Evolutionary conservation across 805 yeast species (phyloP), one percentile per base, ranked within the genome.

Genomic region (Sungouiella thailandica): DNA sequence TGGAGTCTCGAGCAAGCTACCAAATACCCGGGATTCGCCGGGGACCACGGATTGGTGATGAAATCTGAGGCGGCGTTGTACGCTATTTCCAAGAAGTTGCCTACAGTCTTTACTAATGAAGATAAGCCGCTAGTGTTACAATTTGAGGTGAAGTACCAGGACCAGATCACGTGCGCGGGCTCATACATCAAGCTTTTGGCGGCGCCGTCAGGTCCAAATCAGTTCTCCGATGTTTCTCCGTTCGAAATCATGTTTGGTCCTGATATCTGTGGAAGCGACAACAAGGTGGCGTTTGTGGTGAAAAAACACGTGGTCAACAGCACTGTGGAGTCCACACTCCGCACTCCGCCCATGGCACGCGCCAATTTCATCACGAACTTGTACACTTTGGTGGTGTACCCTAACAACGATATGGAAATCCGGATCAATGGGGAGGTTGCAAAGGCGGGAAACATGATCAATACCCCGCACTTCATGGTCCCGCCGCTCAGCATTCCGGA

Each of bases 211-310:
- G 65, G 53, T 1, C 65, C 61, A 23, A 54, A 58, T 25, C 73
- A 74, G 39, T 82, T 87, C 65, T 68, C 65, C 44, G 72, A 75
- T 40, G 77, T 69, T 17, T 72, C 94, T 3, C 84, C 88, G 2
- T 86, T 82, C 61, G 87, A 83, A 57, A 62, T 89, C 43, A 83
- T 89, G 90, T 89, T 89, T 64, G 97, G 97, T 14, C 97, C 97
- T 28, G 97, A 89, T 60, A 77, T 74, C 55, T 89, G 97, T 62
- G 95, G 95, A 3, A 53, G 77, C 34, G 72, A 81, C 28, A 84
- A 87, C 62, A 83, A 78, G 58, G 80, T 89, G 22, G 95, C 84
- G 52, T 76, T 88, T 45, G 83, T 87, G 36, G 50, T 87, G 39
- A 67, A 69, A 47, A 72, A 74, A 54, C 79, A 77, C 28, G 40